A percentile compares a stretch with the other conserved stretches of the same genome.
These are phyloP conservation scores for Stenogyne calaminthoides DNA, from an alignment of 305 asterid genomes.

Conservation along the genomic window DNA sequence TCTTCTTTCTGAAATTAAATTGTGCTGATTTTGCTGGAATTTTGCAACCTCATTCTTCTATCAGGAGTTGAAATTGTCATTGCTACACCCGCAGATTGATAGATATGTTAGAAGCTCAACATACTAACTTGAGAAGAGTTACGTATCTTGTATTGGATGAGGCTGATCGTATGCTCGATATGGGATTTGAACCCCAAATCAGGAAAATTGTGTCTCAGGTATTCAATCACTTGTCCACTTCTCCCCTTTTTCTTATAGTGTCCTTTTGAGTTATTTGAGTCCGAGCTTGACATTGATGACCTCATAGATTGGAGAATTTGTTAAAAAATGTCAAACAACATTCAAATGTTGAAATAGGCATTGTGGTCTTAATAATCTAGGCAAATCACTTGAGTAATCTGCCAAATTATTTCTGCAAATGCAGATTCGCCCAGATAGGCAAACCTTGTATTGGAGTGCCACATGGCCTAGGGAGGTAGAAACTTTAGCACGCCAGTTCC, in stretches of 20 bases:
- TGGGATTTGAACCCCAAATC: constrained; percentile 99
- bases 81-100: constrained; percentile 93
- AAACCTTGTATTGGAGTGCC: constrained; percentile 97
- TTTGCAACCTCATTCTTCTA: constrained; percentile 21
- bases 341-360: neutral
- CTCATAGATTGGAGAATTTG: neutral
- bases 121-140: constrained; percentile 83
- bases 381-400: neutral
- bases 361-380: neutral
- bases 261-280: neutral
- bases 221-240: neutral
- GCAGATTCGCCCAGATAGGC: constrained; percentile 96
- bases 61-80: constrained; percentile 90
- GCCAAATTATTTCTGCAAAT: constrained; percentile 12
- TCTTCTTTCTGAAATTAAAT: constrained; percentile 9
- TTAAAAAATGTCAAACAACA: neutral
- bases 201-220: constrained; percentile 89
- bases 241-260: neutral
- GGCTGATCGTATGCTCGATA: constrained; percentile 98
- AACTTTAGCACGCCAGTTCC: constrained; percentile 80
- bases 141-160: constrained; percentile 92
- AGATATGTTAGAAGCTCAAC: constrained; percentile 90
- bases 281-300: constrained; percentile 2
- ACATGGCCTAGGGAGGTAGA: constrained; percentile 98
- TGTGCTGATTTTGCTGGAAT: constrained; percentile 21